Evolutionary conservation across 2,329 filamentous ascomycete species (phyloP), one percentile per base, ranked within the genome.

Genomic region (Nemania diffusa): DNA sequence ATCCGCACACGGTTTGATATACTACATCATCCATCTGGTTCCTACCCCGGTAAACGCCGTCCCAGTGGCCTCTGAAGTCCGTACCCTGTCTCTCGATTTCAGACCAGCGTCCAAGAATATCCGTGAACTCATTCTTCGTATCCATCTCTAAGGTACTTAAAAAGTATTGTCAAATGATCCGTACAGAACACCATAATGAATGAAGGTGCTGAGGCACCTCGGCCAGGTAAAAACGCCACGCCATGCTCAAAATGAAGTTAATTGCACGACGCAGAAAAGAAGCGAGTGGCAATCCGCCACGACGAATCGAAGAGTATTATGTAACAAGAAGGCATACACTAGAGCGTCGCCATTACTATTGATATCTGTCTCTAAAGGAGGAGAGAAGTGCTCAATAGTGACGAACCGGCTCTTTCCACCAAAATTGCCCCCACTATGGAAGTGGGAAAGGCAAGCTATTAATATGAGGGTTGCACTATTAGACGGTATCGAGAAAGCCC

Each of bases 41-140:
- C 40, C 46, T 13, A 20, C 57, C 55, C 46, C 50, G 22, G 46
- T 58, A 32, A 69, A 71, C 69, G 69, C 69, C 69, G 57, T 71
- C 22, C 69, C 57, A 53, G 34, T 64, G 61, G 27, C 62, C 53
- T 29, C 26, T 51, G 44, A 32, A 63, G 32, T 62, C 60, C 65
- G 56, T 61, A 52, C 59, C 56, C 64, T 57, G 56, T 60, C 51
- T 52, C 40, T 67, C 50, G 32, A 44, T 61, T 57, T 26, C 57
- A 60, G 42, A 40, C 50, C 46, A 51, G 32, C 60, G 34, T 29
- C 58, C 55, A 55, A 53, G 48, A 68, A 60, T 8, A 69, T 56
- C 72, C 72, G 71, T 75, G 69, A 61, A 68, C 65, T 77, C 75
- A 71, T 76, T 72, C 73, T 63, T 77, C 74, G 69, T 77, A 60